These are phyloP conservation scores for Myxozyma nipponensis DNA, from an alignment of 805 yeast species.

Conservation along the genomic window DNA sequence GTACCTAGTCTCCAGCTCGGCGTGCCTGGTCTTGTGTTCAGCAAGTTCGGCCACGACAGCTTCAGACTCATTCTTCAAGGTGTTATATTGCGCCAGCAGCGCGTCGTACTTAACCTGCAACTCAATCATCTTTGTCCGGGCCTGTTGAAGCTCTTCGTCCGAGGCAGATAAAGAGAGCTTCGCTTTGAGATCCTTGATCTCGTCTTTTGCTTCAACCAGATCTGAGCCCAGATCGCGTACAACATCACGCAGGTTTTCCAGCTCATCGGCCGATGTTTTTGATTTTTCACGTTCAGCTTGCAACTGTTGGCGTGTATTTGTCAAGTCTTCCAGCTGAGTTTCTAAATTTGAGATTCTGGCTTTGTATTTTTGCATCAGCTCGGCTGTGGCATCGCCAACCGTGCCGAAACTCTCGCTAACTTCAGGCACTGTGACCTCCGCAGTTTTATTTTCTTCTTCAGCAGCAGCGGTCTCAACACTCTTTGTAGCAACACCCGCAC, in stretches of 20 bases:
- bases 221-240: constrained; percentile 73
- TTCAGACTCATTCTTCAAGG: constrained; percentile 25
- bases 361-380: constrained; percentile 22
- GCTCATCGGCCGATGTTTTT: constrained; percentile 46
- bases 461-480: background rate
- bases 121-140: constrained; percentile 16
- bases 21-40: background rate
- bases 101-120: constrained; percentile 19
- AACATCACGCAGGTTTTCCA: constrained; percentile 71
- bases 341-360: constrained; percentile 16
- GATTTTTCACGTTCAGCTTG: constrained; percentile 12
- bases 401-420: constrained; percentile 13
- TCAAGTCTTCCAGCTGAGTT: constrained; percentile 7
- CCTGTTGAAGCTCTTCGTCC: constrained; percentile 14
- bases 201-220: constrained; percentile 63
- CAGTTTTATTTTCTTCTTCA: constrained; percentile 1
- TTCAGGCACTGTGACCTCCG: constrained; percentile 9
- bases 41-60: background rate
- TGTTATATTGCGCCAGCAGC: constrained; percentile 16
- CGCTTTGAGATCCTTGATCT: constrained; percentile 10
- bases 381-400: constrained; percentile 1
- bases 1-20: constrained; percentile 1
- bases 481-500: background rate
- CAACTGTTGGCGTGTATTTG: constrained; percentile 10
- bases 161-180: constrained; percentile 5